Conservation (phyloP, 2,329 filamentous ascomycete species). For the Xylariaceae sp. region DNA sequence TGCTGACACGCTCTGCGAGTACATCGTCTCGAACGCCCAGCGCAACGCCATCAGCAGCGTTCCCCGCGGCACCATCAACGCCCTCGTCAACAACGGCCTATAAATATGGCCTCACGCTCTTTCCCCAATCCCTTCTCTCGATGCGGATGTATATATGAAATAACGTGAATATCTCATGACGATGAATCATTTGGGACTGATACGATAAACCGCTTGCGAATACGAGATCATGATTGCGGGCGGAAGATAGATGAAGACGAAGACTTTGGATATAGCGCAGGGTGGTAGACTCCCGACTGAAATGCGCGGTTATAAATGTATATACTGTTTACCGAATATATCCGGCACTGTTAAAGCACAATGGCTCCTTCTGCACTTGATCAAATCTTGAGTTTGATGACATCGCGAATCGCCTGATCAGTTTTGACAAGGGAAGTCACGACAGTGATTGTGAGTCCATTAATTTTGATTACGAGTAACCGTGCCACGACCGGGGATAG, state of each 20-base stretch:
- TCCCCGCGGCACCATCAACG: slow-evolving; percentile 32
- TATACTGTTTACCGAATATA: background rate
- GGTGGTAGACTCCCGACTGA: background rate
- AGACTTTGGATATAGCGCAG: background rate
- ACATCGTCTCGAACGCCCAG: slow-evolving; percentile 37
- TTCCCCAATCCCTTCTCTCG: background rate
- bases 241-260: background rate
- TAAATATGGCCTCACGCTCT: background rate
- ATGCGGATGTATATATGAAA: slow-evolving; percentile 1
- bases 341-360: background rate
- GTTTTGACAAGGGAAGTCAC: too few relatives aligned
- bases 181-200: background rate
- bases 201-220: slow-evolving; percentile 5
- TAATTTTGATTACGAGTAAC: too few relatives aligned
- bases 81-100: slow-evolving; percentile 33
- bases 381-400: background rate
- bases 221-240: background rate
- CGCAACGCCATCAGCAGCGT: slow-evolving; percentile 36
- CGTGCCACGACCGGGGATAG: too few relatives aligned
- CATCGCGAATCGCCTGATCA: too few relatives aligned
- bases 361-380: background rate
- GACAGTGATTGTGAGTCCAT: too few relatives aligned
- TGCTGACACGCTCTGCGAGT: slow-evolving; percentile 38
- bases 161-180: background rate
- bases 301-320: background rate